Evolutionary conservation across 169 alveolate species (phyloP).

Genomic region (Cryptosporidium viatorum): DNA sequence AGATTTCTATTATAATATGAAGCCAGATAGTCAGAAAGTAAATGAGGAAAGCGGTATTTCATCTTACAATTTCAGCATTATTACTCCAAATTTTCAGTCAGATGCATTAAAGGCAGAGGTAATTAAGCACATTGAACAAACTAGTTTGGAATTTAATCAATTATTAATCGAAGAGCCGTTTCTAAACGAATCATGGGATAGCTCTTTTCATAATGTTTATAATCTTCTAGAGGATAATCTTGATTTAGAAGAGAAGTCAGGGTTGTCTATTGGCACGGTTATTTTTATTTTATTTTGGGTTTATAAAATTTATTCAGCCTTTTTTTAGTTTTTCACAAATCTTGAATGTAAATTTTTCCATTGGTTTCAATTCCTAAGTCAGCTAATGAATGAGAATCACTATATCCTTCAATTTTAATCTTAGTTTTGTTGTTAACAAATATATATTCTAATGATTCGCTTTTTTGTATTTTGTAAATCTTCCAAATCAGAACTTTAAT

Average conservation of each 20-base stretch:
- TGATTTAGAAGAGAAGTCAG: conserved; percentile 45
- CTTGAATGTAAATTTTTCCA: conserved; percentile 49
- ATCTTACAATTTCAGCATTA: not conserved
- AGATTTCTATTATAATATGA: conserved; percentile 11
- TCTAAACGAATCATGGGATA: conserved; percentile 34
- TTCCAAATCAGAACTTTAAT: conserved; percentile 37
- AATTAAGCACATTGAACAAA: conserved; percentile 23
- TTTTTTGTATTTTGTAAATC: conserved; percentile 34
- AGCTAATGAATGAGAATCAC: conserved; percentile 29
- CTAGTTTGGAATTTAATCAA: conserved; percentile 19
- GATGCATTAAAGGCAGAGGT: conserved; percentile 24
- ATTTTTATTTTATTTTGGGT: conserved; percentile 49
- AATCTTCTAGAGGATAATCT: conserved; percentile 53
- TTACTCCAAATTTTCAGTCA: conserved; percentile 45
- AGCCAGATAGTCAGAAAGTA: not conserved
- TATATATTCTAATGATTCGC: conserved; percentile 12
- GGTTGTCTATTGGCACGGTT: conserved; percentile 32
- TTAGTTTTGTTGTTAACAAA: conserved; percentile 12
- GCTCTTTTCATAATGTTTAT: conserved; percentile 6
- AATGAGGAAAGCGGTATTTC: not conserved
- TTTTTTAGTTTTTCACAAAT: not conserved
- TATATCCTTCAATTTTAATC: conserved; percentile 28
- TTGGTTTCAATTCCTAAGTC: conserved; percentile 44
- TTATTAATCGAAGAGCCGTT: conserved; percentile 15
- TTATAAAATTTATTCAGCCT: conserved; percentile 28